Evolutionary conservation across 768 basidiomycete genomes (phyloP), one percentile per base, ranked within the genome.

Genomic region (Glaciozyma martinii): DNA sequence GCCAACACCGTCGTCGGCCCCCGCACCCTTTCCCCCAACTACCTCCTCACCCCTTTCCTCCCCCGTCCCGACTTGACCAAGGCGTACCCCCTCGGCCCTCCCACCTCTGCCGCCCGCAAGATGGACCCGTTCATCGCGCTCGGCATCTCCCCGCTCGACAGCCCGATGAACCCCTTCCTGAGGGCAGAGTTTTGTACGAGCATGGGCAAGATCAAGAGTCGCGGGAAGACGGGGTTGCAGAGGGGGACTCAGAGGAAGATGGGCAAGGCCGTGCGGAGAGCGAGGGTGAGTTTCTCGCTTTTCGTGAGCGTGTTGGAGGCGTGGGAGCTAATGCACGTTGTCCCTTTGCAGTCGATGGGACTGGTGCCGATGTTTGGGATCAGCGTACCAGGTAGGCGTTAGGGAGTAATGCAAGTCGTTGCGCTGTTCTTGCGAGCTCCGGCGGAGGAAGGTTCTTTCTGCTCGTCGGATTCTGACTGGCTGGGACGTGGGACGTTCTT

Each of bases 31-130:
- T 62, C 66, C 1, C 70, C 70, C 7, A 52, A 52, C 3, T 52
- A 55, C 61, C 63, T 71, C 61, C 54, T 71, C 37, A 53, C 32
- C 18, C 66, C 70, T 1, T 65, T 63, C 61, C 66, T 46, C 21
- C 52, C 61, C 16, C 54, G 49, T 1, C 70, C 66, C 43, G 43
- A 67, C 59, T 62, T 67, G 37, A 15, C 54, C 5, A 58, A 40
- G 29, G 66, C 64, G 23, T 56, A 60, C 63, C 70, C 70, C 13
- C 63, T 71, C 55, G 70, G 70, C 40, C 70, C 70, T 7, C 70
- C 70, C 18, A 55, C 37, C 13, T 25, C 33, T 12, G 64, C 47
- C 46, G 65, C 60, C 12, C 50, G 27, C 44, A 65, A 63, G 27
- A 66, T 65, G 63, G 70, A 71, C 59, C 66, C 63, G 3, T 67